A percentile compares a stretch with the other conserved stretches of the same genome.
phyloP scores from a whole-genome alignment of 2,329 filamentous ascomycete genomes.

The Colletotrichum cereale region DNA sequence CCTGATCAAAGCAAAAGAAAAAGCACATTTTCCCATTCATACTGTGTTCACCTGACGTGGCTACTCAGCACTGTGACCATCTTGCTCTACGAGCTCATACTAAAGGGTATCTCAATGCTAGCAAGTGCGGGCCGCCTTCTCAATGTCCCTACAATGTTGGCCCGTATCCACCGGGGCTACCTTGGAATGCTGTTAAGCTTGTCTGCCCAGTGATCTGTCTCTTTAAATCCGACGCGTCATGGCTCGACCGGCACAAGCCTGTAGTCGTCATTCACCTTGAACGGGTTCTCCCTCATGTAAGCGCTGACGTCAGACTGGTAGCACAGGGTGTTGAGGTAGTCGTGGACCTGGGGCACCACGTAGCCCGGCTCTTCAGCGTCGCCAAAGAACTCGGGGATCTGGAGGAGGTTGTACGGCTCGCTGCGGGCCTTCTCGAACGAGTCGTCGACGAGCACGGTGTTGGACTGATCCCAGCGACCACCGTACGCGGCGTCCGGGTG shows the following conservation, averaged over 20 bases:
- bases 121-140: neutral
- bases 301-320: slow-evolving; percentile 71
- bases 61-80: neutral
- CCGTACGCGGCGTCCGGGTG: slow-evolving; percentile 58
- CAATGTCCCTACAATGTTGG: neutral
- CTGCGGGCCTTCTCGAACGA: slow-evolving; percentile 81
- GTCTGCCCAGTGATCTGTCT: neutral
- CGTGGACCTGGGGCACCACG: slow-evolving; percentile 70
- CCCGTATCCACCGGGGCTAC: neutral
- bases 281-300: slow-evolving; percentile 67
- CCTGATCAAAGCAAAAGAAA: slow-evolving; percentile 33
- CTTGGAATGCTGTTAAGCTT: neutral
- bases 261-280: slow-evolving; percentile 53
- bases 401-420: slow-evolving; percentile 86
- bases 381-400: slow-evolving; percentile 81
- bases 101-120: slow-evolving; percentile 36
- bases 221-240: neutral
- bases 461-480: slow-evolving; percentile 79
- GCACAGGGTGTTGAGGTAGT: slow-evolving; percentile 69
- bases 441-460: slow-evolving; percentile 93
- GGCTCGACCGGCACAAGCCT: slow-evolving; percentile 16
- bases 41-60: no score
- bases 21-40: slow-evolving; percentile 7
- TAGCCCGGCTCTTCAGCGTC: slow-evolving; percentile 53
- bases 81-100: slow-evolving; percentile 3